These are phyloP conservation scores for Sarocladium oryzae DNA, from an alignment of 2,329 filamentous ascomycete species.

Conservation along the genomic window DNA sequence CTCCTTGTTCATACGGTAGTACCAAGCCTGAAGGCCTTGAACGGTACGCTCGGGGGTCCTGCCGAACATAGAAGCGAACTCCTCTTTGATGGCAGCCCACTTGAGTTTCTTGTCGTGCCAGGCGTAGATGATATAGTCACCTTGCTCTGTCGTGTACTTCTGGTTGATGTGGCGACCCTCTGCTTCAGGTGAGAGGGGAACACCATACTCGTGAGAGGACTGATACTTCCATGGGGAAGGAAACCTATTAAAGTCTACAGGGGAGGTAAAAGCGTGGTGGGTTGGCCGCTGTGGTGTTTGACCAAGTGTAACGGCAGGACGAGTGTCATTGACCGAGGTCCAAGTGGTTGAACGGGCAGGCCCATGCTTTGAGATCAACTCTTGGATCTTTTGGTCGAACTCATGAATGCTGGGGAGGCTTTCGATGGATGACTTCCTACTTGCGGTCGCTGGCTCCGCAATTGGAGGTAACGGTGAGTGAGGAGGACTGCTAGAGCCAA, in stretches of 20 bases:
- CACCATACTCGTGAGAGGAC: background rate
- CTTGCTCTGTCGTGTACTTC: conserved; percentile 37
- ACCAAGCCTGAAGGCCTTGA: conserved; percentile 36
- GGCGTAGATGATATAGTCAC: conserved; percentile 38
- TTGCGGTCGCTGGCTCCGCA: background rate
- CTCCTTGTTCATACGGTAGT: conserved; percentile 36
- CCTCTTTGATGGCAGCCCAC: conserved; percentile 33
- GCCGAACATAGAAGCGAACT: conserved; percentile 32
- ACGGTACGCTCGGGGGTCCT: conserved; percentile 30
- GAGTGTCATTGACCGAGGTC: conserved; percentile 6
- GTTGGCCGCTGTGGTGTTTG: background rate
- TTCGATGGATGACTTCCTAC: background rate
- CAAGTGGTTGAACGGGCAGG: background rate
- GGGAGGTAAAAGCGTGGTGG: background rate
- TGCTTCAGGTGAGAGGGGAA: background rate
- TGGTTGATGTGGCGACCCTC: conserved; percentile 35
- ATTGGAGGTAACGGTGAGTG: conserved; percentile 1
- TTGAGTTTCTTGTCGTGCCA: conserved; percentile 34
- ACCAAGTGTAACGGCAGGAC: background rate
- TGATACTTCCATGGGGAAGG: background rate
- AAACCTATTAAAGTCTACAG: background rate
- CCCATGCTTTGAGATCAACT: conserved; percentile 17
- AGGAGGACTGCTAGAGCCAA: background rate
- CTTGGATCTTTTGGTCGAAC: conserved; percentile 32
- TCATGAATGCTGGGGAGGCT: conserved; percentile 29